Evolutionary conservation across 2,329 filamentous ascomycete genomes (phyloP), one percentile per base, ranked within the genome.

Genomic region (Plectosphaerella plurivora): DNA sequence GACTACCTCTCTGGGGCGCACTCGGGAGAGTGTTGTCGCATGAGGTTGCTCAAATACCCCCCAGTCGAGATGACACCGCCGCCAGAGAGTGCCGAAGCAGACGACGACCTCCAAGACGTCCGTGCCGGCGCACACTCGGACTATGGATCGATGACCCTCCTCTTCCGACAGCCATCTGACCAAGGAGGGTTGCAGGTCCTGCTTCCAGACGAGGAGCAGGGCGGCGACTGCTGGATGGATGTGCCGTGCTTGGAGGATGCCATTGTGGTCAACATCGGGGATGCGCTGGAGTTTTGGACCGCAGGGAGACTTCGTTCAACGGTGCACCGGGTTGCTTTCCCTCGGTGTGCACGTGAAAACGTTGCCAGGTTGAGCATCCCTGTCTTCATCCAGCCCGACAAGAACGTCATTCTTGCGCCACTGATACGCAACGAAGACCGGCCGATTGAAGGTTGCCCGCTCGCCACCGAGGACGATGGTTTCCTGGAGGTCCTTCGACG

Each of bases 121-220:
- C 86, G 93, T 24, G 93, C 93, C 5, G 94, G 93, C 51, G 91
- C 93, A 0, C 93, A 97, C 69, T 93, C 88, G 4, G 92, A 97
- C 72, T 96, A 96, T 70, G 84, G 84, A 51, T 82, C 78, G 52
- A 71, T 87, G 51, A 87, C 83, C 1, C 73, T 87, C n/a, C 81
- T 97, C 10, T 97, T 99, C 75, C 91, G 94, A 59, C 55, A 57
- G 33, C 47, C 51, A 81, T 92, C 3, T 0, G 88, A 88, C 1
- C 91, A 97, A 63, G 86, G 91, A 0, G 94, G 94, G 0, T 76
- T 99, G 1, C 91, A 99, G 67, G 87, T 97, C 55, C 78, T 86
- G 4, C 86, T 83, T 1, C 76, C 76, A 0, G 72, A 76, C n/a
- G 69, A 67, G 8, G 4, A 18, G 35, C 12, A 20, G 9, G 47